These are phyloP conservation scores for Hypoxylon trugodes DNA, from an alignment of 495 filamentous ascomycete species.

Conservation along the genomic window DNA sequence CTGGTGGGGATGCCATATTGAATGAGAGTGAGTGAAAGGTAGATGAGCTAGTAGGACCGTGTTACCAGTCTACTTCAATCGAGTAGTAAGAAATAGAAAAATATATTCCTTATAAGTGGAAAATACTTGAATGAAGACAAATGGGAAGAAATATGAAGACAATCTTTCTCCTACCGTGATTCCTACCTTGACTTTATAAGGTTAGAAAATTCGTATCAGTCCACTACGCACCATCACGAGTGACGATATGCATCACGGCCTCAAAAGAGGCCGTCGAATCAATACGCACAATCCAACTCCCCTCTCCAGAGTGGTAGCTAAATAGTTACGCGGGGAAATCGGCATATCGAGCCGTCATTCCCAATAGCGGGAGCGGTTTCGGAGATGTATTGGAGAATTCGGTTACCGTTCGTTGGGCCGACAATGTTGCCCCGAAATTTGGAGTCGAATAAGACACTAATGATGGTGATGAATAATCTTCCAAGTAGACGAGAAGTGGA, in stretches of 20 bases:
- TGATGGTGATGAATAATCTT: not conserved
- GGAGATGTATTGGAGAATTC: conserved; percentile 24
- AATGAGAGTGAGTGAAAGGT: not conserved
- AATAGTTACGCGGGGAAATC: conserved; percentile 27
- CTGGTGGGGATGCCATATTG: conserved; percentile 41
- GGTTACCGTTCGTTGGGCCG: conserved; percentile 1
- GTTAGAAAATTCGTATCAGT: not conserved
- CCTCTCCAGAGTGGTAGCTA: conserved; percentile 11
- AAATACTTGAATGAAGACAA: not conserved
- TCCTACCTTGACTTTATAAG: not conserved
- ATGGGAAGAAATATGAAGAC: not conserved
- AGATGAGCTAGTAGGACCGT: not conserved
- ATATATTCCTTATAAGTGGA: not conserved
- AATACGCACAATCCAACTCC: conserved; percentile 1
- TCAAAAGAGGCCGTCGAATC: conserved; percentile 16
- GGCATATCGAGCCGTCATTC: conserved; percentile 29
- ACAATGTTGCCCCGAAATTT: conserved; percentile 17
- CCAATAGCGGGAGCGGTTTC: conserved; percentile 26
- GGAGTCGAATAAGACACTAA: not conserved
- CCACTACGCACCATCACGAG: not conserved
- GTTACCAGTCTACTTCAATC: not conserved
- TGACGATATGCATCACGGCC: conserved; percentile 18
- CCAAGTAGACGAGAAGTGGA: not conserved
- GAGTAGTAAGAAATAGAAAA: not conserved
- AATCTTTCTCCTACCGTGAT: not conserved